A percentile compares a stretch with the other conserved stretches of the same genome.
phyloP scores from a whole-genome alignment of 352 stramenopile species.

The Phytopythium sindhum region DNA sequence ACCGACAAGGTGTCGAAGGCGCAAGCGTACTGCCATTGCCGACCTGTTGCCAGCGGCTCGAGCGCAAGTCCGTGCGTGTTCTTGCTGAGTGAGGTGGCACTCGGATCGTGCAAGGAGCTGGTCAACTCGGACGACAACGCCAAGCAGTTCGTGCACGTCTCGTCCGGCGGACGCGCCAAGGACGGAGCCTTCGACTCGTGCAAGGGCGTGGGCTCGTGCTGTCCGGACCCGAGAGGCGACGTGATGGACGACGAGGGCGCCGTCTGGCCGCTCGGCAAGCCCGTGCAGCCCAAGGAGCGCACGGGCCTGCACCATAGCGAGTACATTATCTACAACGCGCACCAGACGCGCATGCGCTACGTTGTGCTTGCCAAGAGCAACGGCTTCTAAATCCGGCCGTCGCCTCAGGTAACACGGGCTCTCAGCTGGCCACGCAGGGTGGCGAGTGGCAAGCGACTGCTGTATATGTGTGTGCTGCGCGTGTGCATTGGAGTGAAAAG shows the following conservation, averaged over 20 bases:
- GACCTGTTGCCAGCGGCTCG: constrained; percentile 32
- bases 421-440: no score
- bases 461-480: no score
- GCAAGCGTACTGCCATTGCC: constrained; percentile 60
- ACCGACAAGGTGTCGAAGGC: no score
- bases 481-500: no score
- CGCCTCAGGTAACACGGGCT: no score
- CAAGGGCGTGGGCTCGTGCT: constrained; percentile 61
- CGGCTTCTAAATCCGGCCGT: constrained; percentile 6
- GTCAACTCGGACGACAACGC: constrained; percentile 47
- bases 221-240: constrained; percentile 47
- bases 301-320: constrained; percentile 72
- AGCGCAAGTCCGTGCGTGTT: constrained; percentile 46
- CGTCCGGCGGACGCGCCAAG: constrained; percentile 35
- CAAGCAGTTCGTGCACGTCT: constrained; percentile 43
- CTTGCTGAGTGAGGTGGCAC: constrained; percentile 60
- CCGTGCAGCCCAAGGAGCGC: constrained; percentile 44
- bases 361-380: constrained; percentile 44
- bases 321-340: constrained; percentile 85
- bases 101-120: constrained; percentile 67
- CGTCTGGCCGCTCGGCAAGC: constrained; percentile 65
- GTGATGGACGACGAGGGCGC: constrained; percentile 50
- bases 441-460: no score
- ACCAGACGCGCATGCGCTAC: constrained; percentile 79
- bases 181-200: constrained; percentile 49